These are phyloP conservation scores for Emericellopsis terricola DNA, from an alignment of 495 filamentous ascomycete species.

Conservation along the genomic window DNA sequence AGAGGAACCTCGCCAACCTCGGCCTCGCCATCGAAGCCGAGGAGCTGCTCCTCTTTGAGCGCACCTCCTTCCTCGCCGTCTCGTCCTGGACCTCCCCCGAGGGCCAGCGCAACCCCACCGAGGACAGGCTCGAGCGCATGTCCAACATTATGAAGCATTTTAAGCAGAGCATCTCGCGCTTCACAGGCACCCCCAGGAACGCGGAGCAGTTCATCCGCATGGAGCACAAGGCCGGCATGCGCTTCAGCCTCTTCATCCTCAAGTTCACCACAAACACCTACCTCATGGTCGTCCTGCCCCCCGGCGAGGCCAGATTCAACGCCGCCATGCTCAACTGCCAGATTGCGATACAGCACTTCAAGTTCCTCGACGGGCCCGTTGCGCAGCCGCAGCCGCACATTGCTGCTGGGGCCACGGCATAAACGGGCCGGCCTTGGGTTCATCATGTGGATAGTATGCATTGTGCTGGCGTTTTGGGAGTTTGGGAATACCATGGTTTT, in stretches of 20 bases:
- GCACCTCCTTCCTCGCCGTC: conserved; percentile 88
- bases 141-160: conserved; percentile 95
- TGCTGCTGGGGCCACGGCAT: too few relatives aligned
- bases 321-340: conserved; percentile 76
- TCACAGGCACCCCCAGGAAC: conserved; percentile 32
- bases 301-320: conserved; percentile 75
- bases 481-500: too few relatives aligned
- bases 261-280: conserved; percentile 95
- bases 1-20: conserved; percentile 59
- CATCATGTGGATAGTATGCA: too few relatives aligned
- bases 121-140: conserved; percentile 85
- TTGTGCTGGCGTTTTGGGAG: too few relatives aligned
- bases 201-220: conserved; percentile 36
- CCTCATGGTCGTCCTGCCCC: conserved; percentile 75
- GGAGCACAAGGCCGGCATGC: conserved; percentile 33
- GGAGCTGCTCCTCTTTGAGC: conserved; percentile 89
- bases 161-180: conserved; percentile 50
- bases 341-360: conserved; percentile 68
- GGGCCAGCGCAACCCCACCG: conserved; percentile 65
- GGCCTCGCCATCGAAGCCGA: conserved; percentile 75
- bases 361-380: conserved; percentile 25
- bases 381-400: conserved; percentile 2
- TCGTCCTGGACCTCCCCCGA: conserved; percentile 58
- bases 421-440: too few relatives aligned
- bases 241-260: conserved; percentile 82